Evolutionary conservation across 345 rosid genomes (phyloP), one percentile per base, ranked within the genome.

Genomic region (Pseudoturritis turrita): DNA sequence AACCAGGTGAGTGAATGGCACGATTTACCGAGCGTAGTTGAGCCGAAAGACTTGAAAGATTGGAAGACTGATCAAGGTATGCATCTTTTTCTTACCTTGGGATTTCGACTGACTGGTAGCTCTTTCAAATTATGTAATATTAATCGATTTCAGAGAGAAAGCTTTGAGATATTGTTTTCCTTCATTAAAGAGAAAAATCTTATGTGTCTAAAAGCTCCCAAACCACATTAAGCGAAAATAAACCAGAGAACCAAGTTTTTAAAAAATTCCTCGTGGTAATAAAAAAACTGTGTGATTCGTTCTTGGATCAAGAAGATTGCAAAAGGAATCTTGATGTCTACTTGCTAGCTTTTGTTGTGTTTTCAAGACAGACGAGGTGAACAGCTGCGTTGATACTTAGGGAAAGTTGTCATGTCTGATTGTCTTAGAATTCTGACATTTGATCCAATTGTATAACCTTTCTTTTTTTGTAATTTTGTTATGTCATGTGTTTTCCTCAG

Each of bases 1-100:
- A 62, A 59, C 19, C 81, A 88, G 86, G 43, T 64, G 39, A 66
- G 60, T 52, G 82, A 87, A 13, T 81, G 85, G 90, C 85, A 83
- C 52, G 87, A 86, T 70, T 84, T 86, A 1, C 76, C 78, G 75
- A 78, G 62, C 67, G 81, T 76, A 22, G 75, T 39, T 62, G 73
- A 72, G 41, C 76, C 50, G 8, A 83, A 65, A 67, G 74, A 53
- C 50, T 80, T 69, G 72, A 76, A 71, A 63, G 81, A 58, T 19
- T n/a, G 0, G 21, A 46, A 36, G 59, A 78, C 82, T 68, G 31
- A 68, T 54, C 81, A 81, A 46, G 89, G 96, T 85, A 51, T 54
- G 58, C 41, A 5, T 35, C 18, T 18, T 40, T 26, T 26, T 23
- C 22, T 10, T 40, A 26, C 43, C 49, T 29, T 39, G 13, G 19